Evolutionary conservation across 2,329 filamentous ascomycete genomes (phyloP).

Genomic region (Endoconidiophora laricicola): DNA sequence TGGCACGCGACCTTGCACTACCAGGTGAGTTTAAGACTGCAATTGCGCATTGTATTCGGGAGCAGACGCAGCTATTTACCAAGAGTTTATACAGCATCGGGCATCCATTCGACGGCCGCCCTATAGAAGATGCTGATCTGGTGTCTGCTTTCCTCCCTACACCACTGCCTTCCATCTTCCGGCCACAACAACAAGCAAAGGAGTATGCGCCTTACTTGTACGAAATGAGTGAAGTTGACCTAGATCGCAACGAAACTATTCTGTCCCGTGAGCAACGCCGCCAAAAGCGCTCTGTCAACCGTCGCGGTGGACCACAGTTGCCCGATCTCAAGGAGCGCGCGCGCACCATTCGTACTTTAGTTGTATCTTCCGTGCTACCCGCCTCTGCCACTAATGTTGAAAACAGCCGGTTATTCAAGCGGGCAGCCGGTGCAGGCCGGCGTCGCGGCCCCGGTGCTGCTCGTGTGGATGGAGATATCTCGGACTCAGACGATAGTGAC

Average conservation of each 20-base stretch:
- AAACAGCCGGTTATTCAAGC: conserved; percentile 75
- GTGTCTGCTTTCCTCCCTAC: conserved; percentile 72
- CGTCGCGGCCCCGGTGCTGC: conserved; percentile 25
- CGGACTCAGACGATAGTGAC: conserved; percentile 83
- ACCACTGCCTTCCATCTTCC: conserved; percentile 66
- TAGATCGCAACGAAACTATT: conserved; percentile 80
- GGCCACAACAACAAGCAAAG: conserved; percentile 81
- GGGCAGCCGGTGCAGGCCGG: conserved; percentile 42
- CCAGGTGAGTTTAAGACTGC: conserved; percentile 93
- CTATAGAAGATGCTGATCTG: conserved; percentile 82
- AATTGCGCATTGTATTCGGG: conserved; percentile 92
- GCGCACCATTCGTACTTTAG: conserved; percentile 77
- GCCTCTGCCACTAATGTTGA: conserved; percentile 68
- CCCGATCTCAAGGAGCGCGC: conserved; percentile 95
- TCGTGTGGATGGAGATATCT: conserved; percentile 49
- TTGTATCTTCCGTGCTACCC: conserved; percentile 84
- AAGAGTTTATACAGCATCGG: conserved; percentile 84
- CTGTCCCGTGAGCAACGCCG: conserved; percentile 86
- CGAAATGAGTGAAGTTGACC: conserved; percentile 76
- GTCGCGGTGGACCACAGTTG: conserved; percentile 76
- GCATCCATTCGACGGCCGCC: conserved; percentile 86
- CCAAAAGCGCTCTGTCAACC: conserved; percentile 89
- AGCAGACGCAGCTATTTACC: conserved; percentile 88
- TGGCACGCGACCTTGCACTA: conserved; percentile 78
- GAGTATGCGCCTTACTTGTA: conserved; percentile 89